Evolutionary conservation across 2,329 filamentous ascomycete species (phyloP).

Genomic region (Beauveria scarabaeidicola): DNA sequence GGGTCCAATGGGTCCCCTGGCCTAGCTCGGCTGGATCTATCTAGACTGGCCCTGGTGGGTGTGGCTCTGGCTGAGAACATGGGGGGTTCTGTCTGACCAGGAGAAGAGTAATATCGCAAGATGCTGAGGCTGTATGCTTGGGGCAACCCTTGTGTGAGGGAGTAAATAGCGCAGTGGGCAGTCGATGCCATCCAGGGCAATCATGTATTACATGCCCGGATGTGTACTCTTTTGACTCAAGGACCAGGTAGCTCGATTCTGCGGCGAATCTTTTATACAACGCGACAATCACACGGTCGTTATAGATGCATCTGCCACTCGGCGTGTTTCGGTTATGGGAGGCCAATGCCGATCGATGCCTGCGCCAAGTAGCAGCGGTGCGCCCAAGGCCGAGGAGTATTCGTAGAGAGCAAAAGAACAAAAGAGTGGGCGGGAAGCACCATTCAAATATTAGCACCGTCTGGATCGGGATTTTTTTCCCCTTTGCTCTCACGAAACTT

Average conservation of each 20-base stretch:
- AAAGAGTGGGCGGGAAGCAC: background rate
- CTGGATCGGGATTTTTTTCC: background rate
- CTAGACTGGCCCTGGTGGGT: background rate
- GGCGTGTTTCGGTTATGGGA: constrained; percentile 7
- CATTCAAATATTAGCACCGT: background rate
- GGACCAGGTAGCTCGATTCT: background rate
- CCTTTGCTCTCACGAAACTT: background rate
- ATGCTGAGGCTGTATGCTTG: background rate
- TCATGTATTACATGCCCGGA: background rate
- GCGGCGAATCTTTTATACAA: background rate
- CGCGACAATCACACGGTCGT: background rate
- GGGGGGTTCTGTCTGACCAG: constrained; percentile 1
- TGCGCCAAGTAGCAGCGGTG: background rate
- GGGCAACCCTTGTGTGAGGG: background rate
- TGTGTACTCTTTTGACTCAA: background rate
- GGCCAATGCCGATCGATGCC: constrained; percentile 2
- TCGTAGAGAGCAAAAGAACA: background rate
- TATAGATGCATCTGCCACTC: constrained; percentile 5
- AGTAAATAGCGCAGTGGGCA: background rate
- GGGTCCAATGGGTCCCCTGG: background rate
- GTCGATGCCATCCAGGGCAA: background rate
- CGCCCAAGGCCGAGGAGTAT: background rate
- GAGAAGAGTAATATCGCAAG: constrained; percentile 1
- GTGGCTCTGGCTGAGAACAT: background rate
- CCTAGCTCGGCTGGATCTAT: constrained; percentile 1